A percentile compares a stretch with the other conserved stretches of the same genome.
Evolutionary conservation across 2,329 filamentous ascomycete genomes (phyloP).

Genomic region (Amauroascus verrucosus): DNA sequence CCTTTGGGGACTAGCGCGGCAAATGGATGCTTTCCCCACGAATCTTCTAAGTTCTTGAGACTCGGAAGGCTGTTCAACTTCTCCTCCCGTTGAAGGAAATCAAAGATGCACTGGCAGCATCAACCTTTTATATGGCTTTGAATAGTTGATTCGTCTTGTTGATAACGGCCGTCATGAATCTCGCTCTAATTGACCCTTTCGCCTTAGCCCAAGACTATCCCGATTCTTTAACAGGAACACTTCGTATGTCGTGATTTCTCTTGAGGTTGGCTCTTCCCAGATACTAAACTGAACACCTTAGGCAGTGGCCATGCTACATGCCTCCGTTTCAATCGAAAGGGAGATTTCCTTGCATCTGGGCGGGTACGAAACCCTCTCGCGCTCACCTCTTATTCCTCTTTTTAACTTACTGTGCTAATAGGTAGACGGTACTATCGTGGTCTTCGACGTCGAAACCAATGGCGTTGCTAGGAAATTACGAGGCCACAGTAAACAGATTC

Average conservation of each 20-base stretch:
- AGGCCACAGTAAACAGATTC: slow-evolving; percentile 87
- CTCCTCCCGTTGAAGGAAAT: neutral
- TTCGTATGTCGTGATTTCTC: slow-evolving; percentile 53
- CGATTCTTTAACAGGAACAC: slow-evolving; percentile 75
- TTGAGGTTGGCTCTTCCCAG: neutral
- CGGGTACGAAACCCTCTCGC: slow-evolving; percentile 46
- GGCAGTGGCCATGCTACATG: slow-evolving; percentile 55
- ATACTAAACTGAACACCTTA: slow-evolving; percentile 21
- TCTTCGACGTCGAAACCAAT: slow-evolving; percentile 97
- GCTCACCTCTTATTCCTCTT: neutral
- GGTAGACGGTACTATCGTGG: slow-evolving; percentile 81
- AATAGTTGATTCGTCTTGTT: neutral
- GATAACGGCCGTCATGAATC: slow-evolving; percentile 48
- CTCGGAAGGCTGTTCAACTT: no score
- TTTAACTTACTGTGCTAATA: slow-evolving; percentile 20
- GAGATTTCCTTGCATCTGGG: slow-evolving; percentile 89
- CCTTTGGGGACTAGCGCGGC: slow-evolving; percentile 5
- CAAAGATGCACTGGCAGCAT: neutral
- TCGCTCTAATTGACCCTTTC: slow-evolving; percentile 61
- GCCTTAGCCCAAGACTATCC: slow-evolving; percentile 73
- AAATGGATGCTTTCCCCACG: slow-evolving; percentile 3
- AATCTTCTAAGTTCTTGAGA: no score
- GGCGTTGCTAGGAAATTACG: slow-evolving; percentile 88
- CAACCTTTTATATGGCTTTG: neutral
- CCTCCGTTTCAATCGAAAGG: slow-evolving; percentile 81